Conservation (phyloP, 345 rosid genomes). For the Clausena lansium region DNA sequence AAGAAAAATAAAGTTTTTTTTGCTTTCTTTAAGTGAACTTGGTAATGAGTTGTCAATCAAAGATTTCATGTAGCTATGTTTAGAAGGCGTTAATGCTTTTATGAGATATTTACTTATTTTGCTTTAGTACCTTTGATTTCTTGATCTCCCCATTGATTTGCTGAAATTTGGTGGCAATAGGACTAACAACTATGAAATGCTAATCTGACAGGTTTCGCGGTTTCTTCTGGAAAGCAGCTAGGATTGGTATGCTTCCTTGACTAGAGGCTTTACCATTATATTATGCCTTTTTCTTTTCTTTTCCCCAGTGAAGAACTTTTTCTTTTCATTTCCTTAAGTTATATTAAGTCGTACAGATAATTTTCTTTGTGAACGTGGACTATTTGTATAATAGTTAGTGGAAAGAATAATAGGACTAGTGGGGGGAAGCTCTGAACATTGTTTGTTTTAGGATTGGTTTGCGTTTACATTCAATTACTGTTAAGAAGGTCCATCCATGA, state of each 20-base stretch:
- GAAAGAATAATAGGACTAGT: no score
- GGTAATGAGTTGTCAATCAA: no score
- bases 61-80: no score
- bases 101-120: no score
- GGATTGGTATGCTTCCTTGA: constrained; percentile 69
- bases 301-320: no score
- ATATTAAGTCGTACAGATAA: neutral
- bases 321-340: neutral
- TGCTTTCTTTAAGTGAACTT: no score
- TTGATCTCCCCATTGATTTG: neutral
- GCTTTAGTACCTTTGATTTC: neutral
- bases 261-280: neutral
- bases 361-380: neutral
- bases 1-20: no score
- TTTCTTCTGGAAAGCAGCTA: constrained; percentile 96
- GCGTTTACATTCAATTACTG: no score
- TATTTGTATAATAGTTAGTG: neutral
- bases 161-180: neutral
- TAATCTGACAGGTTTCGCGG: constrained; percentile 72
- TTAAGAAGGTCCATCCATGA: no score
- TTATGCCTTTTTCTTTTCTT: neutral
- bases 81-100: no score
- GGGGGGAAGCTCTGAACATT: no score
- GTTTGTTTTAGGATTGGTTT: no score
- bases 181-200: constrained; percentile 5